Evolutionary conservation across 805 yeast species (phyloP), one percentile per base, ranked within the genome.

Genomic region (Lipomyces starkeyi): DNA sequence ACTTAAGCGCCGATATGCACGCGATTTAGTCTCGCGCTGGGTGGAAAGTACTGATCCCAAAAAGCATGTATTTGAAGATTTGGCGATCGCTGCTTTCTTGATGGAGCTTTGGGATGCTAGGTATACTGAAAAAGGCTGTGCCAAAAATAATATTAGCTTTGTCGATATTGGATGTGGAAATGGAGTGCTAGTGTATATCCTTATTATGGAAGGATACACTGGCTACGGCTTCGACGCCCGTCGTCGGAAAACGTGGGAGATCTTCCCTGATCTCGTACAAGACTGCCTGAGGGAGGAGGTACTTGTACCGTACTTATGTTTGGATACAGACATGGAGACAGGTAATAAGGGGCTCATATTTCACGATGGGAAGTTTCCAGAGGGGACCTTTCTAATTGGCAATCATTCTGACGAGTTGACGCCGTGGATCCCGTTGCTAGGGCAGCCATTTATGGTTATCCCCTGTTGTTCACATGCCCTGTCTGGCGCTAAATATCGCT

Each of bases 91-190:
- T 0, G 97, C 98, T 0, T 94, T 94, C 73, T 81, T 94, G 69
- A 91, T 94, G 34, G 97, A 91, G 79, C 83, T 91, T 47, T 94
- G 98, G 98, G 78, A 78, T 7, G 80, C 83, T 58, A 83, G 85
- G 58, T 87, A 90, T 73, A 88, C 88, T 73, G 34, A 22, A 6
- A 22, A 29, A 53, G 22, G 6, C 1, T 3, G n/a, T 9, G 56
- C 29, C 17, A 53, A 53, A 53, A 29, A 53, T 25, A 53, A 9
- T 25, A 25, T 53, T 11, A 53, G n/a, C 8, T 94, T 93, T 76
- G 84, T 94, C 71, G 98, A 94, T 79, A 78, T 94, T 63, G 98
- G 98, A 0, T 94, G 98, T 80, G 98, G 98, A 6, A 94, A 94
- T 79, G 98, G 98, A 8, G 82, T 91, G 17, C 79, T 94, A 58